Base-by-base conservation (phyloP, 2,329 filamentous ascomycete genomes). In the Xenoacremonium recifei region DNA sequence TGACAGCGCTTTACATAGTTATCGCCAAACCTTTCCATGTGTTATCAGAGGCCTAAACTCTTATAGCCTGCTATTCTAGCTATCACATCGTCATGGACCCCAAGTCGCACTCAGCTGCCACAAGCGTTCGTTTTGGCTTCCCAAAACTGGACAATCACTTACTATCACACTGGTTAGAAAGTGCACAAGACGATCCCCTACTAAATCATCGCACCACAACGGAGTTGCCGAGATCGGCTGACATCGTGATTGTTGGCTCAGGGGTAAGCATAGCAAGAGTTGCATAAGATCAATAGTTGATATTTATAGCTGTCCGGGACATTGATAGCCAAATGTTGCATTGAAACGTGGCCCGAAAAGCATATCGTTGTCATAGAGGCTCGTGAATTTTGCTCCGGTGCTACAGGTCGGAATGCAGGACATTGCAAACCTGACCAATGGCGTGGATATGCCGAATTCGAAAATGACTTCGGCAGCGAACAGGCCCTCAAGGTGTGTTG, bases 371-470 rank as follows among this genome's bases (percentile, higher is more conserved):
- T 48, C 35, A 39, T 48, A 9, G 45, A 48, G 11, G 45, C 45
- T 13, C 45, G 45, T 2, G 25, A 42, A 12, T 45, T 48, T 25
- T 48, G 45, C 36, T 48, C 45, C 12, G 45, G 42, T 13, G 45
- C 45, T 16, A 42, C 43, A 1, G 43, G 43, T n/a, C 39, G 43
- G 7, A 45, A 45, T 33, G 43, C 43, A 27, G 45, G 45, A 3
- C 42, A 48, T 10, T 45, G 45, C 12, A 48, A 48, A 7, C 45
- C 45, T n/a, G 45, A 48, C 10, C 45, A 48, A 18, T 48, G 45
- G 45, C 45, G 45, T 18, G 45, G 45, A 12, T 48, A 45, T 19
- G 6, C 6, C 13, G 34, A 40, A 10, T 45, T 39, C 19, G 42
- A 42, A 21, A 33, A 38, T 4, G 33, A 17, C 3, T 48, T 48